Evolutionary conservation across 2,329 filamentous ascomycete genomes (phyloP), one percentile per base, ranked within the genome.

Genomic region (Botryotinia convoluta): DNA sequence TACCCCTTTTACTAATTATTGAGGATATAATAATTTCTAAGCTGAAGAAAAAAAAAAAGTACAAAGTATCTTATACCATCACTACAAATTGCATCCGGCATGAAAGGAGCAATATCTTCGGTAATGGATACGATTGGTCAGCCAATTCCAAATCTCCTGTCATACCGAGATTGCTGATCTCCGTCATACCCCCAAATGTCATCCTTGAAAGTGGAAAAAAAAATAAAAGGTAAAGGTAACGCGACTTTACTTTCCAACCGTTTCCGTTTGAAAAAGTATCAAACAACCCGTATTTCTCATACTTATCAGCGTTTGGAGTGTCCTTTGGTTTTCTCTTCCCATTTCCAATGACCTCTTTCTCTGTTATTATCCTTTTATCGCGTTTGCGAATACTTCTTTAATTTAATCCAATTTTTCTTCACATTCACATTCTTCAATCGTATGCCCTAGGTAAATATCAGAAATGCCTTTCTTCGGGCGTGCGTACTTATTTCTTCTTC

Each of bases 401-500:
- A 44, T 35, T 44, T 44, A 26, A 42, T 44, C n/a, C 48, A 44
- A 35, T n/a, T 44, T 39, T 45, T 69, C 42, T 69, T 59, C 60
- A 29, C 42, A 16, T 35, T 26, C 22, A 12, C 45, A 37, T 54
- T 54, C 48, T 68, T 42, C 20, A 57, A 73, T 72, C 73, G 70
- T 73, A 76, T 76, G 72, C 73, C 71, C 75, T 77, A 76, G 94
- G 94, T 90, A 32, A 57, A 51, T 20, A 32, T 42, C 42, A 18
- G 14, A 63, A 71, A 71, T 71, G 69, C 60, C 69, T 59, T 72
- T 67, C 20, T 72, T 72, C 39, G 67, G 95, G 86, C 91, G 95
- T 83, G 89, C 91, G 76, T 97, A 97, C 84, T 86, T 98, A 76
- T 84, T 97, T 73, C 87, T 99, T 79, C 87, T 97, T 80, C 86